Evolutionary conservation across 305 asterid genomes (phyloP).

Genomic region (Plantago lanceolata): DNA sequence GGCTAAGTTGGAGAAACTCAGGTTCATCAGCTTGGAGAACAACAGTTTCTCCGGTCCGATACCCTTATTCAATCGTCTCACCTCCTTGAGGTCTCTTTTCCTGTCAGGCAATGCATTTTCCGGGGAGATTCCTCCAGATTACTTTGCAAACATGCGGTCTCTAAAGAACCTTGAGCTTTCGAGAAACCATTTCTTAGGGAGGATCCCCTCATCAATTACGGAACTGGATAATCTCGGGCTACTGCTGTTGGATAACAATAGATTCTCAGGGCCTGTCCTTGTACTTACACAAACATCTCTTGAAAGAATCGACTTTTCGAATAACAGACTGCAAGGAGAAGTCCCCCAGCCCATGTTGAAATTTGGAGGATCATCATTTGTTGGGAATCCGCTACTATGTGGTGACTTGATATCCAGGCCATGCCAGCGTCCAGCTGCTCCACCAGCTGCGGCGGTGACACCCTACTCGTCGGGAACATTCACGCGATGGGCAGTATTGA

Average conservation of each 20-base stretch:
- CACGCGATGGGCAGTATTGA: constrained; percentile 54
- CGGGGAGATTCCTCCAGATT: constrained; percentile 49
- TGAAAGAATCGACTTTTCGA: constrained; percentile 31
- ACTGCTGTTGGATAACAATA: constrained; percentile 40
- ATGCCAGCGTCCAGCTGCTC: constrained; percentile 25
- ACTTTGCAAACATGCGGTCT: constrained; percentile 48
- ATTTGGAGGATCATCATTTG: constrained; percentile 41
- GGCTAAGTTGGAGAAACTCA: constrained; percentile 35
- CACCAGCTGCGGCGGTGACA: neutral
- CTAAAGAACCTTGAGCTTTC: constrained; percentile 54
- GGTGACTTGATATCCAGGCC: constrained; percentile 36
- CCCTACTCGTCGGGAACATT: constrained; percentile 20
- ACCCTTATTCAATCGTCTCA: constrained; percentile 52
- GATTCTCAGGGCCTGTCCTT: constrained; percentile 57
- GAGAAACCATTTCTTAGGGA: constrained; percentile 47
- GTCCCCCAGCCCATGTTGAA: constrained; percentile 52
- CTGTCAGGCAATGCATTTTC: constrained; percentile 44
- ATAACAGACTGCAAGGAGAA: constrained; percentile 67
- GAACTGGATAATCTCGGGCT: constrained; percentile 33
- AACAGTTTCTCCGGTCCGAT: constrained; percentile 55
- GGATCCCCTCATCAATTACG: constrained; percentile 50
- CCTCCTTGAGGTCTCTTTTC: constrained; percentile 45
- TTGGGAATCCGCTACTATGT: constrained; percentile 49
- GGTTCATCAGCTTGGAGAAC: constrained; percentile 49
- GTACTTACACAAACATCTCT: constrained; percentile 36